These are phyloP conservation scores for Plasmodium relictum DNA, from an alignment of 169 alveolate species.

Conservation along the genomic window DNA sequence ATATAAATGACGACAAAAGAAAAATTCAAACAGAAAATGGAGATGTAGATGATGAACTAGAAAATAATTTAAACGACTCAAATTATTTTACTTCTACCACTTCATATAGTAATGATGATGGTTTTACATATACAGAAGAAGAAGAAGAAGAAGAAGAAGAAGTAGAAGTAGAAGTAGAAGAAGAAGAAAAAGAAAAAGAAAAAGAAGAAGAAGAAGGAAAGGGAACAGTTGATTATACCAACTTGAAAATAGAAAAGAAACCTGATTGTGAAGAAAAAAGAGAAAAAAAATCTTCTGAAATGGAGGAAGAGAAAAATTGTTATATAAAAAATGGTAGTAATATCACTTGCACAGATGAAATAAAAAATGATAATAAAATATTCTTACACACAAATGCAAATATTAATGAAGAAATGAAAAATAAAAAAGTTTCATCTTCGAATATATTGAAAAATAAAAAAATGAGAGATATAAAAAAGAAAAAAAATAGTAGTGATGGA, in stretches of 20 bases:
- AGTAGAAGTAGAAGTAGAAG: not conserved
- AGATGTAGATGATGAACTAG: not conserved
- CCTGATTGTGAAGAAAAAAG: too few species aligned
- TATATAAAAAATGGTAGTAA: too few species aligned
- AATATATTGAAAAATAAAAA: not conserved
- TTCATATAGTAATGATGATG: too few species aligned
- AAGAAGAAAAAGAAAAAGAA: not conserved
- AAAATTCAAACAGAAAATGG: conserved; percentile 1
- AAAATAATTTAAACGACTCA: not conserved
- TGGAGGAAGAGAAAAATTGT: too few species aligned
- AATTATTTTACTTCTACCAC: not conserved
- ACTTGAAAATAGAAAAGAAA: too few species aligned
- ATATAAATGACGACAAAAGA: conserved; percentile 9
- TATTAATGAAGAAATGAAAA: not conserved
- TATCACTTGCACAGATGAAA: too few species aligned
- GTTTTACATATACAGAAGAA: not conserved
- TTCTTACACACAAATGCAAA: not conserved
- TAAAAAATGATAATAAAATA: not conserved
- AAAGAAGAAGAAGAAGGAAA: not conserved
- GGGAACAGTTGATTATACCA: not conserved
- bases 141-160: not conserved
- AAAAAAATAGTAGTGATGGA: not conserved
- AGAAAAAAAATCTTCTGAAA: too few species aligned
- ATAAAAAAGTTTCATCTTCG: not conserved
- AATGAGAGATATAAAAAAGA: not conserved